Evolutionary conservation across 2,329 filamentous ascomycete genomes (phyloP).

Genomic region (Claviceps pusilla): DNA sequence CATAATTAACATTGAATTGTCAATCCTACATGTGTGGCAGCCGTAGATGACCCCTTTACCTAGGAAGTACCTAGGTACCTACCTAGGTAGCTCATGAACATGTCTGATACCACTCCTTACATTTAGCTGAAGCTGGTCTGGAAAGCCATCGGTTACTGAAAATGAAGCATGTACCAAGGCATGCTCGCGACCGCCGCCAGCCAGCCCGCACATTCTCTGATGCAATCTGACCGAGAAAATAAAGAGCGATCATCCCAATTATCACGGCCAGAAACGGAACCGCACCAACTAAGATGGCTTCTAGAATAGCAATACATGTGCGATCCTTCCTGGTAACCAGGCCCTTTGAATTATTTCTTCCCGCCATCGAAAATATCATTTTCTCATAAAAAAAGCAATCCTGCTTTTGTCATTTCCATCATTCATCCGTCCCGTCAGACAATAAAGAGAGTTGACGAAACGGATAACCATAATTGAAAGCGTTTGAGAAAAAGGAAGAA

Average conservation of each 20-base stretch:
- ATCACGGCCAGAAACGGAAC: background rate
- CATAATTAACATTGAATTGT: background rate
- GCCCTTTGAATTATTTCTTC: background rate
- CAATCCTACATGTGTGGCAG: too few species aligned
- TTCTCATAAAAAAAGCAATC: conserved; percentile 13
- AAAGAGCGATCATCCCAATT: background rate
- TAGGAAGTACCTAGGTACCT: too few species aligned
- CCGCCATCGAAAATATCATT: conserved; percentile 12
- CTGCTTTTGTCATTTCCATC: conserved; percentile 13
- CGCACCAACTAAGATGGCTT: background rate
- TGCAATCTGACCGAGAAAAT: background rate
- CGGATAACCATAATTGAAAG: conserved; percentile 24
- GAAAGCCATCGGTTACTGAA: background rate
- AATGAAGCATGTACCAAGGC: background rate
- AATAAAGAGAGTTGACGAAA: conserved; percentile 10
- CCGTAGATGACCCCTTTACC: background rate
- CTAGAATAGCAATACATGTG: conserved; percentile 2
- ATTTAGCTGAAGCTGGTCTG: too few species aligned
- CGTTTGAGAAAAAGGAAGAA: conserved; percentile 8
- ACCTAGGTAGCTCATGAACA: too few species aligned
- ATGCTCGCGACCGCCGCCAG: background rate
- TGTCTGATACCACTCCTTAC: too few species aligned
- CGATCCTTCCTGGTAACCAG: background rate
- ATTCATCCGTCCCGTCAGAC: conserved; percentile 6
- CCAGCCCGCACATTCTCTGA: background rate